phyloP scores from a whole-genome alignment of 2,329 filamentous ascomycete genomes.

The Alternaria conjuncta region DNA sequence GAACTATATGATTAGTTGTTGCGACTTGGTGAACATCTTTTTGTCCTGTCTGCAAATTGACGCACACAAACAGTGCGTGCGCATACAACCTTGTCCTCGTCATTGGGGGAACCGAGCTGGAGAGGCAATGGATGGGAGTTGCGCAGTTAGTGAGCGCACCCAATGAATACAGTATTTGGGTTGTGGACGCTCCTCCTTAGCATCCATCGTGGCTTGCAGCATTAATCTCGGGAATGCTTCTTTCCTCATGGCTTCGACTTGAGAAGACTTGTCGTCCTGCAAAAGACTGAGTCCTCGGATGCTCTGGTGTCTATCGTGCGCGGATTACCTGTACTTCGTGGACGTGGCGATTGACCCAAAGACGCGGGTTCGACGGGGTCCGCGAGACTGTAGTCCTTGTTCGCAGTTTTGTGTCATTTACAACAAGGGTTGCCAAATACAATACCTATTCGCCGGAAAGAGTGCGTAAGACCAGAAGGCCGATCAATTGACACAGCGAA shows the following conservation, averaged over 20 bases:
- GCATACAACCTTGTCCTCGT: neutral
- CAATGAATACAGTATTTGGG: neutral
- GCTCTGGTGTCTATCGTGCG: neutral
- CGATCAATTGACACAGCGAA: neutral
- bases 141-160: neutral
- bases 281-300: neutral
- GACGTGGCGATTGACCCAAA: neutral
- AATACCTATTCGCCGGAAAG: neutral
- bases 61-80: neutral
- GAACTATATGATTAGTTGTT: neutral
- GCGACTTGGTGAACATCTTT: neutral
- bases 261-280: neutral
- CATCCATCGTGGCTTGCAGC: neutral
- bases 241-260: neutral
- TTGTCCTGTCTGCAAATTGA: neutral
- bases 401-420: neutral
- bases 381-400: neutral
- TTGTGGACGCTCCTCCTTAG: neutral
- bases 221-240: neutral
- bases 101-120: neutral
- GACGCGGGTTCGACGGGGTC: neutral
- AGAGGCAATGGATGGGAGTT: neutral
- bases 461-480: neutral
- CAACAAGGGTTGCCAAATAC: neutral
- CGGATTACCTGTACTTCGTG: neutral